These are phyloP conservation scores for Globisporangium acanthophoron DNA, from an alignment of 352 stramenopile species.

Conservation along the genomic window DNA sequence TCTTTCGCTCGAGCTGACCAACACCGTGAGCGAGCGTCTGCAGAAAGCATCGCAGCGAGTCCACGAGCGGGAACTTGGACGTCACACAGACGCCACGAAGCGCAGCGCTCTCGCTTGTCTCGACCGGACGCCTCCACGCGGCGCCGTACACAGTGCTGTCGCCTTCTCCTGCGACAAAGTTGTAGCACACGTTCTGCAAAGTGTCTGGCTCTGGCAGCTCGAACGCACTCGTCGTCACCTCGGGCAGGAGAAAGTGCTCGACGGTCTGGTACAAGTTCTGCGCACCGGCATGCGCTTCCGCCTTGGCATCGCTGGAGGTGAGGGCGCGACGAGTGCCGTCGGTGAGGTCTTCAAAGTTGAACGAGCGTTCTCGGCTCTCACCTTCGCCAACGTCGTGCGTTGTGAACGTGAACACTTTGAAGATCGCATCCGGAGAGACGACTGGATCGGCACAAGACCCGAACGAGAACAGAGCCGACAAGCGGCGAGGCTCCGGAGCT, in stretches of 20 bases:
- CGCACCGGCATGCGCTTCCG: not conserved
- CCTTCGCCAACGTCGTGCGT: conserved; percentile 4
- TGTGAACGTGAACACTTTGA: conserved; percentile 19
- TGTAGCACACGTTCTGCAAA: conserved; percentile 32
- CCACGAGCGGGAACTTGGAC: conserved; percentile 45
- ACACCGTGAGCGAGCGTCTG: conserved; percentile 12
- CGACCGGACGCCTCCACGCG: conserved; percentile 24
- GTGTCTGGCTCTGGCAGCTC: conserved; percentile 4
- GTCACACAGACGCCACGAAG: conserved; percentile 36
- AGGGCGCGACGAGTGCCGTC: too few relatives aligned
- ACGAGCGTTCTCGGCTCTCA: not conserved
- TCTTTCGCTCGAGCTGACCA: not conserved
- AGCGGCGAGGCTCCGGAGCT: not conserved
- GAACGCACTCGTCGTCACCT: conserved; percentile 13
- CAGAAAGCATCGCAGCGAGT: conserved; percentile 43
- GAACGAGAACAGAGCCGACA: conserved; percentile 7
- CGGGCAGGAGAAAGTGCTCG: conserved; percentile 42
- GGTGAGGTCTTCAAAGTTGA: conserved; percentile 4
- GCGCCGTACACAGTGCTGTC: conserved; percentile 35
- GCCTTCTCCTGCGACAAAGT: conserved; percentile 41
- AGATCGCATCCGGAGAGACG: conserved; percentile 19
- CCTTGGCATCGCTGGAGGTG: not conserved
- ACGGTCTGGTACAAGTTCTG: conserved; percentile 21
- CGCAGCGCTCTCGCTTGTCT: not conserved
- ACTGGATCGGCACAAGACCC: not conserved